Conservation (phyloP, 2,329 filamentous ascomycete species). For the Paracoccidioides lutzii region DNA sequence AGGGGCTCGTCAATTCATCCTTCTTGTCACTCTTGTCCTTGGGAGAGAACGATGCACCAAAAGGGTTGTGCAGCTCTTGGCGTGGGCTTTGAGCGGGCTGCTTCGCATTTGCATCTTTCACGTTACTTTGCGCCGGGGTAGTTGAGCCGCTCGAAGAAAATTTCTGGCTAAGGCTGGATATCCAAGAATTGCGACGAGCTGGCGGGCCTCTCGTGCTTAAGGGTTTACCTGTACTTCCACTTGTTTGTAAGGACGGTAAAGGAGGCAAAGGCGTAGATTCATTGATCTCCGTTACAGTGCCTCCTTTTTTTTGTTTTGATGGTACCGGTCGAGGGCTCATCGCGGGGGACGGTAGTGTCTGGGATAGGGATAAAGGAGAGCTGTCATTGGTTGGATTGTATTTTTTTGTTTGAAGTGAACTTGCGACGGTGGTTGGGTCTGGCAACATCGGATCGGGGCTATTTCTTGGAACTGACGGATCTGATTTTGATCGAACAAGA, state of each 20-base stretch:
- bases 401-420: background rate
- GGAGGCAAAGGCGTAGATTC: background rate
- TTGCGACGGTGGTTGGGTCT: background rate
- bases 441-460: background rate
- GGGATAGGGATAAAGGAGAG: background rate
- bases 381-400: background rate
- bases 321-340: background rate
- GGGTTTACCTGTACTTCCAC: background rate
- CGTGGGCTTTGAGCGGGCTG: constrained; percentile 19
- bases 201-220: constrained; percentile 3
- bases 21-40: constrained; percentile 33
- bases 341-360: background rate
- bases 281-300: background rate
- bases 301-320: constrained; percentile 3
- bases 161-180: constrained; percentile 83
- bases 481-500: constrained; percentile 25
- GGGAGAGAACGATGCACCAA: constrained; percentile 30
- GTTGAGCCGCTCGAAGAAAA: constrained; percentile 51
- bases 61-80: constrained; percentile 29
- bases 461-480: constrained; percentile 15
- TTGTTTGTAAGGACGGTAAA: background rate
- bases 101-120: constrained; percentile 22
- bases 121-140: constrained; percentile 25
- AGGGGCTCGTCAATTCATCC: constrained; percentile 21
- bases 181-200: constrained; percentile 67